phyloP scores from a whole-genome alignment of 176 grass and related monocot genomes.

The Panicum miliaceum region DNA sequence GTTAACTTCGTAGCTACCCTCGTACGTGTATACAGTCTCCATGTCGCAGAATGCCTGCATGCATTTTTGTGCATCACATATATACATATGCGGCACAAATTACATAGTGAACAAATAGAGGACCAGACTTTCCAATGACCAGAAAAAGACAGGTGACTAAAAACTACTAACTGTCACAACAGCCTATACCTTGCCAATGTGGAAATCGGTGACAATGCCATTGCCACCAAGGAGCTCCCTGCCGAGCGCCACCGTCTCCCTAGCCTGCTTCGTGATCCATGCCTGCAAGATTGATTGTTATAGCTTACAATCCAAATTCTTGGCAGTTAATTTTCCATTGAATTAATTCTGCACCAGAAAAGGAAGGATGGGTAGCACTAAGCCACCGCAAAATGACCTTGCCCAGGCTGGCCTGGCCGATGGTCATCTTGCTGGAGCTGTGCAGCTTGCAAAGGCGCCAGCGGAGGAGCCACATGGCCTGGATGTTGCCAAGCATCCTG shows the following conservation, averaged over 20 bases:
- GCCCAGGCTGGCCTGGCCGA: conserved; percentile 60
- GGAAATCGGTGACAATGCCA: conserved; percentile 74
- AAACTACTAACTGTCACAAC: no score
- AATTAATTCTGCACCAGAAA: neutral
- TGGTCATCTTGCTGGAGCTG: conserved; percentile 52
- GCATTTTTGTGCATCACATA: neutral
- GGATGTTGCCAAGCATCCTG: conserved; percentile 70
- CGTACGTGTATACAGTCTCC: conserved; percentile 65
- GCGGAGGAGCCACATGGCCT: conserved; percentile 59
- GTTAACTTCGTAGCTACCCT: conserved; percentile 70
- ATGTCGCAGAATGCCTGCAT: conserved; percentile 76
- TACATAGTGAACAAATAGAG: neutral
- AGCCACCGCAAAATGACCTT: conserved; percentile 42
- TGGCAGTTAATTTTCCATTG: no score
- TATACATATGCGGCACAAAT: no score
- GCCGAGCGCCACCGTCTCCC: conserved; percentile 63
- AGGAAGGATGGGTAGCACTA: neutral
- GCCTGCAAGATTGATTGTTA: conserved; percentile 39
- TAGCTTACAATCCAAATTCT: no score
- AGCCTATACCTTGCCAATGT: conserved; percentile 63
- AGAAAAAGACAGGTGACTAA: neutral
- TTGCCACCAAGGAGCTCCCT: conserved; percentile 71
- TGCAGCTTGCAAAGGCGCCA: conserved; percentile 63
- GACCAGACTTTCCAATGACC: neutral
- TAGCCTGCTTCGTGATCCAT: conserved; percentile 61